Evolutionary conservation across 1,284 basidiomycete genomes (phyloP).

Genomic region (Pseudozyma hubeiensis): DNA sequence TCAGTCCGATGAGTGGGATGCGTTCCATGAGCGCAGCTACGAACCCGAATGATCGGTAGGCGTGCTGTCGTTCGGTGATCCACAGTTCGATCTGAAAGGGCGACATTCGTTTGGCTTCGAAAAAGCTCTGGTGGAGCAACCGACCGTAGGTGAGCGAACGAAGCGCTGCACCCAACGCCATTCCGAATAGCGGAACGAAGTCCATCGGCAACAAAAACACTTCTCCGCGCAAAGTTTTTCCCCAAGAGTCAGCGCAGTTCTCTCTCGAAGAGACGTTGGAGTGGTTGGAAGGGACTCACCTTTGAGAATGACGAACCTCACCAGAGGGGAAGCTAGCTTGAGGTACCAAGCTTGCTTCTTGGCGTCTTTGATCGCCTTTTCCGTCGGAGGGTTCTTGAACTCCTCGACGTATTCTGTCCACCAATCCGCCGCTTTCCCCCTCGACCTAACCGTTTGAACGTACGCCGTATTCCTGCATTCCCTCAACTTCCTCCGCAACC

Average conservation of each 20-base stretch:
- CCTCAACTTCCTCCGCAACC: conserved; percentile 53
- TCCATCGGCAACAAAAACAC: conserved; percentile 60
- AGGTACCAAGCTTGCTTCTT: conserved; percentile 59
- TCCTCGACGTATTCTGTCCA: conserved; percentile 67
- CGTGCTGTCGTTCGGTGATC: conserved; percentile 62
- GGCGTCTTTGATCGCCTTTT: conserved; percentile 55
- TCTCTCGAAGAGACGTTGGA: too few relatives aligned
- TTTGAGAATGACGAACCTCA: conserved; percentile 55
- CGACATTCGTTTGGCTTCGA: conserved; percentile 65
- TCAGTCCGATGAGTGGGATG: conserved; percentile 60
- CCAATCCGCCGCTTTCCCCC: conserved; percentile 63
- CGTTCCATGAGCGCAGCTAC: conserved; percentile 60
- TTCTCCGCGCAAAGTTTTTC: not conserved
- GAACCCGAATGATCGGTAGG: conserved; percentile 63
- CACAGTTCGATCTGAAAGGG: conserved; percentile 61
- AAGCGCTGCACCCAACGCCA: conserved; percentile 47
- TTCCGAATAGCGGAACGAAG: conserved; percentile 62
- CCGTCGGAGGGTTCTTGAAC: conserved; percentile 58
- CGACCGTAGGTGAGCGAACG: conserved; percentile 54
- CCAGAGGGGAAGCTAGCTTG: conserved; percentile 50
- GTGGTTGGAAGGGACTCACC: conserved; percentile 15
- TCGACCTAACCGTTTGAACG: conserved; percentile 53
- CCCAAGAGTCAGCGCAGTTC: too few relatives aligned
- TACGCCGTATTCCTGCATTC: conserved; percentile 61
- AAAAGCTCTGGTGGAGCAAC: conserved; percentile 52